Conservation (phyloP, 495 filamentous ascomycete genomes). For the Podospora sp. region DNA sequence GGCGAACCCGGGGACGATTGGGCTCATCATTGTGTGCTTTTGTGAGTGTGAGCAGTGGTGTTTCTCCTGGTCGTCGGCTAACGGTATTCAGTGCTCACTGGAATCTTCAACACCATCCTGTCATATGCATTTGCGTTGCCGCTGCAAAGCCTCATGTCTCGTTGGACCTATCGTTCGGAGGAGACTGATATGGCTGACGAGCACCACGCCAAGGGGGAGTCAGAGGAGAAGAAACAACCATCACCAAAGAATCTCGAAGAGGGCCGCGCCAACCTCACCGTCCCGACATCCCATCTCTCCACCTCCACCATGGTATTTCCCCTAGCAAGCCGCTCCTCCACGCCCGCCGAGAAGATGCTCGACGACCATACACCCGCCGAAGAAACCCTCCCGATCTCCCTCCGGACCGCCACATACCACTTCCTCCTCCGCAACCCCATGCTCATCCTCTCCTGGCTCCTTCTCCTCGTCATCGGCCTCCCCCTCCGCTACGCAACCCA, state of each 20-base stretch:
- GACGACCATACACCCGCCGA: background rate
- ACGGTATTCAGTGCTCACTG: slow-evolving; percentile 32
- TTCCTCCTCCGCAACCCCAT: slow-evolving; percentile 28
- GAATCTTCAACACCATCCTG: slow-evolving; percentile 30
- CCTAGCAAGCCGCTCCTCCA: background rate
- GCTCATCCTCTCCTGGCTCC: slow-evolving; percentile 33
- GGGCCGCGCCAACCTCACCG: background rate
- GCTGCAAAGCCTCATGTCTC: slow-evolving; percentile 32
- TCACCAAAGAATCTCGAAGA: background rate
- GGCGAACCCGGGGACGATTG: slow-evolving; percentile 34
- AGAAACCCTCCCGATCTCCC: background rate
- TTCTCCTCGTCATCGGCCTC: slow-evolving; percentile 31
- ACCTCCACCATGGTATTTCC: background rate
- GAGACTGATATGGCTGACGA: background rate
- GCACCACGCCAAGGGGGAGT: background rate
- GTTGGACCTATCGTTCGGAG: slow-evolving; percentile 23
- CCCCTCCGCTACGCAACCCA: slow-evolving; percentile 30
- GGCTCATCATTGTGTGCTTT: slow-evolving; percentile 43
- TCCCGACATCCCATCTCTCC: background rate
- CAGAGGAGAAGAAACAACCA: background rate
- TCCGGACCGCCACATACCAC: background rate
- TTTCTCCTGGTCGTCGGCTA: slow-evolving; percentile 5
- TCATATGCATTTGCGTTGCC: slow-evolving; percentile 31
- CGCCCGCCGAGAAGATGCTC: background rate
- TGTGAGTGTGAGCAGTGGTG: slow-evolving; percentile 31